Evolutionary conservation across 345 rosid species (phyloP).

Genomic region (Aquilaria malaccensis): DNA sequence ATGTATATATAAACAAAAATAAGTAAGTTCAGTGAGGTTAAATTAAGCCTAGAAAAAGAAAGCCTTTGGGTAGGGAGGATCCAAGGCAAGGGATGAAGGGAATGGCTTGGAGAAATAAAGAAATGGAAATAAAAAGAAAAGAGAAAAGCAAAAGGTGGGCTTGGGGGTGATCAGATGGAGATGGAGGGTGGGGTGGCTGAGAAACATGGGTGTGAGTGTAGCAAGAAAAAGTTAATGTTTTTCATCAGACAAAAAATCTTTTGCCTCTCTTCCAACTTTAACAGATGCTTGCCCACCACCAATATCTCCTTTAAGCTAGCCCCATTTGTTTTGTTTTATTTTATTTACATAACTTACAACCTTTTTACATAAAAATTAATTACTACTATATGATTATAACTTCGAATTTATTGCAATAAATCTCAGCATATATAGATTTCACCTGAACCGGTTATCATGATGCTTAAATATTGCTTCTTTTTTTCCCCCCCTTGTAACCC

Average conservation of each 20-base stretch:
- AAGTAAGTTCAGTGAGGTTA: not conserved
- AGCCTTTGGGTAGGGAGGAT: conserved; percentile 14
- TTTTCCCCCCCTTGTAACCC: too few relatives aligned
- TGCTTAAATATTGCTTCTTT: too few relatives aligned
- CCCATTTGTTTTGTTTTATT: conserved; percentile 26
- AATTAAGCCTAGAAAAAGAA: conserved; percentile 8
- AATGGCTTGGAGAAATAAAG: not conserved
- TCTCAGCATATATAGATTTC: too few relatives aligned
- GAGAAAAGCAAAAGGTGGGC: conserved; percentile 15
- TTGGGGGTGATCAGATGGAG: conserved; percentile 1
- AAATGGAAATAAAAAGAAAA: not conserved
- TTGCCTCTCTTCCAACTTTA: conserved; percentile 22
- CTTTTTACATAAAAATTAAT: too few relatives aligned
- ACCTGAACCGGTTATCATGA: too few relatives aligned
- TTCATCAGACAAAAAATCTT: conserved; percentile 16
- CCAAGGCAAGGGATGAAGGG: conserved; percentile 26
- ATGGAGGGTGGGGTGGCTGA: conserved; percentile 9
- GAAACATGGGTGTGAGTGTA: conserved; percentile 25
- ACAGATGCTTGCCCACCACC: conserved; percentile 55
- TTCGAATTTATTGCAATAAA: too few relatives aligned
- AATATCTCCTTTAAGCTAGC: conserved; percentile 46
- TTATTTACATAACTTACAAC: not conserved
- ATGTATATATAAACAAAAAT: not conserved
- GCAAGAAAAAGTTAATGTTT: conserved; percentile 14
- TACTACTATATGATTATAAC: too few relatives aligned